Percentiles rank a stretch among this genome's conserved stretches.
Conservation (phyloP, 2,329 filamentous ascomycete species). For the Fusarium sp. region DNA sequence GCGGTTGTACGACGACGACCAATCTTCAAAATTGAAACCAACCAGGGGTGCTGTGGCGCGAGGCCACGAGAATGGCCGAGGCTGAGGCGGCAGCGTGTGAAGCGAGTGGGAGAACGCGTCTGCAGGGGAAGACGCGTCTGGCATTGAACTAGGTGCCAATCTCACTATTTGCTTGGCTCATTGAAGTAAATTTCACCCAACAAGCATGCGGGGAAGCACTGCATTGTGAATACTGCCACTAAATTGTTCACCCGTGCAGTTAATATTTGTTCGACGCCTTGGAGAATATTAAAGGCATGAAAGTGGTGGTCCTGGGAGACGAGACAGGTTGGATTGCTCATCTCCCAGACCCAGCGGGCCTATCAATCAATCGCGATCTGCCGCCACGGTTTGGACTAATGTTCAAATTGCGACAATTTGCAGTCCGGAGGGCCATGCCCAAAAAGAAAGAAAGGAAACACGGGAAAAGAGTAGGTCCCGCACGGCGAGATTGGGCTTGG, state of each 20-base stretch:
- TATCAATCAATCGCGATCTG: constrained; percentile 34
- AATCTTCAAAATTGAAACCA: not conserved
- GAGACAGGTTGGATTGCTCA: constrained; percentile 38
- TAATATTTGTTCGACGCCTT: constrained; percentile 17
- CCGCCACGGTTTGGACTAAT: constrained; percentile 15
- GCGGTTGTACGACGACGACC: not conserved
- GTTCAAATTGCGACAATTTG: constrained; percentile 42
- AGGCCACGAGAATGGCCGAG: constrained; percentile 30
- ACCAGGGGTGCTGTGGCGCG: constrained; percentile 22
- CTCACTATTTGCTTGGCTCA: constrained; percentile 32
- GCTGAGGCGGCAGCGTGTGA: constrained; percentile 32
- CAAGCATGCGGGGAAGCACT: constrained; percentile 6
- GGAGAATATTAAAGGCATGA: constrained; percentile 32
- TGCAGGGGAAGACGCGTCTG: constrained; percentile 30
- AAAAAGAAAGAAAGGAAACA: constrained; percentile 34
- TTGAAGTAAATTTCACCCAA: constrained; percentile 10
- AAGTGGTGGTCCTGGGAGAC: constrained; percentile 27
- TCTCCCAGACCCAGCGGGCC: constrained; percentile 28
- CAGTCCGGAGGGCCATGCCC: constrained; percentile 28
- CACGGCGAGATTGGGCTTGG: constrained; percentile 34
- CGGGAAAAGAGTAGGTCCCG: constrained; percentile 26
- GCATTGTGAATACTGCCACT: constrained; percentile 21
- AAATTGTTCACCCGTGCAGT: constrained; percentile 24
- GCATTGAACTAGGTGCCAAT: constrained; percentile 6
- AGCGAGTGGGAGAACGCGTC: constrained; percentile 30